These are phyloP conservation scores for Cyclotella choctawhatcheeana DNA, from an alignment of 108 stramenopile genomes.

Conservation along the genomic window DNA sequence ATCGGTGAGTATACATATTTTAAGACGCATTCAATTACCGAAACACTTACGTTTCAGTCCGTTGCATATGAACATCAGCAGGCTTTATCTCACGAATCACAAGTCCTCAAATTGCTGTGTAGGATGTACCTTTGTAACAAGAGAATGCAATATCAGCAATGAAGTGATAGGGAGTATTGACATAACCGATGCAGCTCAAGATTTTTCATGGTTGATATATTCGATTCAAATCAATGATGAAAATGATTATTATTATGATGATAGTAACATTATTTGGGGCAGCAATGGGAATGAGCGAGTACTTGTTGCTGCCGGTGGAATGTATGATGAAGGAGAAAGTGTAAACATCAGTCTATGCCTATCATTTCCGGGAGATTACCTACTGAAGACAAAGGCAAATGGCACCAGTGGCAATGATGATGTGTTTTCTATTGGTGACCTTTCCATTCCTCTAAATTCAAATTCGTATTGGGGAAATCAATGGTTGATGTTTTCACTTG, in stretches of 20 bases:
- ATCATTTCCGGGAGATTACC: not conserved
- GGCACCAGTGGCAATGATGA: not conserved
- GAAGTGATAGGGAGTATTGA: not conserved
- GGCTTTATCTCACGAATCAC: no score
- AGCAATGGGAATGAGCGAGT: not conserved
- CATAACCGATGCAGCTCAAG: not conserved
- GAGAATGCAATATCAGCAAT: conserved; percentile 2
- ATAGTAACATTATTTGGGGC: not conserved
- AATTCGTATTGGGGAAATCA: no score
- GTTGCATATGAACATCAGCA: no score
- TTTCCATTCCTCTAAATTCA: not conserved
- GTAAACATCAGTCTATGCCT: not conserved
- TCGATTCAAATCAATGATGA: not conserved
- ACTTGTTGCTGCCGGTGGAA: not conserved
- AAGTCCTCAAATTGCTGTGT: no score
- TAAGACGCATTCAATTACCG: not conserved
- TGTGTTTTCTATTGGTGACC: not conserved
- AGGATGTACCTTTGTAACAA: conserved; percentile 27
- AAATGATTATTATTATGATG: not conserved
- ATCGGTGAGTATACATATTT: not conserved
- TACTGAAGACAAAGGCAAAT: not conserved
- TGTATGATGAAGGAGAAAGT: not conserved
- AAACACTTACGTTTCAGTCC: no score
- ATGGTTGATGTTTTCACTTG: not conserved
- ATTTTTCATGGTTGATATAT: conserved; percentile 4